phyloP scores from a whole-genome alignment of 768 basidiomycete genomes.

The Lentinus tigrinus region DNA sequence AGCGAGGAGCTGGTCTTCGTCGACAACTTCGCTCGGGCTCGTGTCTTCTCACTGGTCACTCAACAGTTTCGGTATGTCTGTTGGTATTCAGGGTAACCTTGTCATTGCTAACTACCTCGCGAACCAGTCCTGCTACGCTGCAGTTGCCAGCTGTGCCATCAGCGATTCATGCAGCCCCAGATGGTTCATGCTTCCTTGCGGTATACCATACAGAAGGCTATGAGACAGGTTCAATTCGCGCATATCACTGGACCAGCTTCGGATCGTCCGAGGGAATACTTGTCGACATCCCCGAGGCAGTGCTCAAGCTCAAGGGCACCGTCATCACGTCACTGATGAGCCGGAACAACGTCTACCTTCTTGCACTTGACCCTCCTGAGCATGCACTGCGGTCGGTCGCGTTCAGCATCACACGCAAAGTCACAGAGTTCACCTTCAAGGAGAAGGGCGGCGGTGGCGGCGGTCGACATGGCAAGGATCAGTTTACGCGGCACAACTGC shows the following conservation, averaged over 20 bases:
- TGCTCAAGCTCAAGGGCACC: slow-evolving; percentile 18
- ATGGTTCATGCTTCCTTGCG: slow-evolving; percentile 51
- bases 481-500: slow-evolving; percentile 41
- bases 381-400: slow-evolving; percentile 40
- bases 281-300: slow-evolving; percentile 32
- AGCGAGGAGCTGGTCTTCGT: slow-evolving; percentile 53
- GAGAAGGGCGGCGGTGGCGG: slow-evolving; percentile 37
- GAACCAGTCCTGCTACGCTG: slow-evolving; percentile 45
- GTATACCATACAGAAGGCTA: slow-evolving; percentile 23
- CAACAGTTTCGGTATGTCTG: slow-evolving; percentile 49
- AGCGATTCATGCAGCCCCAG: slow-evolving; percentile 47
- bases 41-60: slow-evolving; percentile 55
- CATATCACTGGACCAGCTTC: slow-evolving; percentile 58
- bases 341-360: slow-evolving; percentile 41
- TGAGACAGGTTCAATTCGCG: slow-evolving; percentile 27
- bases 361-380: slow-evolving; percentile 36
- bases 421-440: slow-evolving; percentile 56
- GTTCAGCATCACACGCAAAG: slow-evolving; percentile 52
- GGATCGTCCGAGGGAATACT: slow-evolving; percentile 48
- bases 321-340: slow-evolving; percentile 46
- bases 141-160: slow-evolving; percentile 35
- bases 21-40: slow-evolving; percentile 41
- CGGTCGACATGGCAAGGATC: slow-evolving; percentile 15
- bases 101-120: background rate
- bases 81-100: too few species aligned